These are phyloP conservation scores for Marasmius oreades DNA, from an alignment of 1,284 basidiomycete genomes.

Conservation along the genomic window DNA sequence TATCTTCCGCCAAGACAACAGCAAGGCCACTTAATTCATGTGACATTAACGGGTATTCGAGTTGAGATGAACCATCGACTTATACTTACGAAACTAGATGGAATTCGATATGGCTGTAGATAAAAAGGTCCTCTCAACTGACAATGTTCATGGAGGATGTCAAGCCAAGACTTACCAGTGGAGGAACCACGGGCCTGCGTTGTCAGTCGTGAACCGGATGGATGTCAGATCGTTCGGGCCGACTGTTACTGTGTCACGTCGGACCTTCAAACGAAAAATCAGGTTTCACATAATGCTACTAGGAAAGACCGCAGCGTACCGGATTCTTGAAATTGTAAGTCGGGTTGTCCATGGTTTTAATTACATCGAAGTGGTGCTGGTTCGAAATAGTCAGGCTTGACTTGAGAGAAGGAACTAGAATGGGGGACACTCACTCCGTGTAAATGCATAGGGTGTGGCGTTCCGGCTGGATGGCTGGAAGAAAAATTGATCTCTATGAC, in stretches of 20 bases:
- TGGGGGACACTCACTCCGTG: conserved; percentile 34
- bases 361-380: conserved; percentile 37
- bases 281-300: not conserved
- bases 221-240: not conserved
- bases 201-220: conserved; percentile 13
- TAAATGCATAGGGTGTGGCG: conserved; percentile 26
- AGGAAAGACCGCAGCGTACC: not conserved
- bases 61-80: too few species aligned
- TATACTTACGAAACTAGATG: conserved; percentile 25
- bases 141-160: not conserved
- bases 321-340: conserved; percentile 31
- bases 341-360: conserved; percentile 19
- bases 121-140: not conserved
- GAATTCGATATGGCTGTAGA: conserved; percentile 27
- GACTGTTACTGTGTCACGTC: conserved; percentile 8
- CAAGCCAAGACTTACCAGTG: conserved; percentile 10
- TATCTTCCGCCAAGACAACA: conserved; percentile 37
- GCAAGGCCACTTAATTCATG: conserved; percentile 31
- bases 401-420: not conserved
- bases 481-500: conserved; percentile 44
- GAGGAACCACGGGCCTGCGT: conserved; percentile 14
- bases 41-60: too few species aligned
- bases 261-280: not conserved
- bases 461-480: conserved; percentile 27
- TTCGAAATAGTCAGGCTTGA: not conserved